Evolutionary conservation across 257 asterid species (phyloP).

Genomic region (Eucommia ulmoides): DNA sequence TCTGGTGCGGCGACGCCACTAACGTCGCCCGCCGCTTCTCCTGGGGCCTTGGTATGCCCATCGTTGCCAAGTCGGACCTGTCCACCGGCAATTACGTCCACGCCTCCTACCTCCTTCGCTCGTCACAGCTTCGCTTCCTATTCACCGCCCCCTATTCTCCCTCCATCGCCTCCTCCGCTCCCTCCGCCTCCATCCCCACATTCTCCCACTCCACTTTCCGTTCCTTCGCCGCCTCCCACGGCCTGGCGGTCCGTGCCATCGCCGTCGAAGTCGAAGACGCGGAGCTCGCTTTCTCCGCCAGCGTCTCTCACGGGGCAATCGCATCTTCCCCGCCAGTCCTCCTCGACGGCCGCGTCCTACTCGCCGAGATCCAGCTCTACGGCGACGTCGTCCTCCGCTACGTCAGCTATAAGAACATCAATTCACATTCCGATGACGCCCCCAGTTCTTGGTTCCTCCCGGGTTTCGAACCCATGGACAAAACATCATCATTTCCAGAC

Average conservation of each 20-base stretch:
- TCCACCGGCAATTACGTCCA: constrained; percentile 85
- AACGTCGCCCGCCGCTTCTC: constrained; percentile 70
- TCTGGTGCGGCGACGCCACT: constrained; percentile 90
- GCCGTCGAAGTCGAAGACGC: constrained; percentile 57
- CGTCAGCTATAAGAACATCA: constrained; percentile 23
- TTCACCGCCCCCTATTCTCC: constrained; percentile 86
- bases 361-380: constrained; percentile 65
- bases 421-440: background rate
- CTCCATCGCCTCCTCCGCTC: constrained; percentile 20
- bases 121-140: constrained; percentile 52
- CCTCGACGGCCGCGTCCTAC: constrained; percentile 23
- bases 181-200: constrained; percentile 54
- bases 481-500: constrained; percentile 23
- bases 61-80: constrained; percentile 68
- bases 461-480: constrained; percentile 40
- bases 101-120: constrained; percentile 77
- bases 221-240: constrained; percentile 50
- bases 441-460: constrained; percentile 32
- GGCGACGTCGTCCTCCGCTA: constrained; percentile 67
- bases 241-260: constrained; percentile 76
- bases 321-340: constrained; percentile 38
- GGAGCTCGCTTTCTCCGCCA: constrained; percentile 32
- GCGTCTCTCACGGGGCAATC: constrained; percentile 60
- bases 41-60: constrained; percentile 83
- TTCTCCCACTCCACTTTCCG: constrained; percentile 36